Conservation (phyloP, 768 basidiomycete species). For the Rhodotorula graminis region DNA sequence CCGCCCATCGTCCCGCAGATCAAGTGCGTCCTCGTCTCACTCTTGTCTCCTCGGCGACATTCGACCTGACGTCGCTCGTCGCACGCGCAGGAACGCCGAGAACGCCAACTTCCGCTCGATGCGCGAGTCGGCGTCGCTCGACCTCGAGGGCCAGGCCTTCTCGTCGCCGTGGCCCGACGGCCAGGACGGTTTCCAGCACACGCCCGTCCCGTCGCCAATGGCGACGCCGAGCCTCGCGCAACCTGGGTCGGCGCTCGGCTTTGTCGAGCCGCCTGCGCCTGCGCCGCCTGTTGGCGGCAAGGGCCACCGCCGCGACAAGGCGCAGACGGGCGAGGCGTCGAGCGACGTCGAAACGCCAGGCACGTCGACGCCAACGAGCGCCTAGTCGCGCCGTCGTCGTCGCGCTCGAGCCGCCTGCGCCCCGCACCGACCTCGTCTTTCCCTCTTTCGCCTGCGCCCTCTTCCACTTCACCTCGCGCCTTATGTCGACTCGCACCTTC, state of each 20-base stretch:
- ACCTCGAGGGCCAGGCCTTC: constrained; percentile 58
- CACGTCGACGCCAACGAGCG: neutral
- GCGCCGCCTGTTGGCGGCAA: neutral
- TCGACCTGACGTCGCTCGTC: neutral
- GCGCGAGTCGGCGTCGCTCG: constrained; percentile 84
- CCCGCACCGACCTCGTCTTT: neutral
- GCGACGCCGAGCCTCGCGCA: constrained; percentile 17
- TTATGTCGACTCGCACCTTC: too few species aligned
- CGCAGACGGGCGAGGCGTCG: neutral
- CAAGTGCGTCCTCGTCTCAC: constrained; percentile 22
- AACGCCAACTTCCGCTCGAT: constrained; percentile 84
- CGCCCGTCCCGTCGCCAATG: constrained; percentile 7
- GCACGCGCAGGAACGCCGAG: constrained; percentile 57
- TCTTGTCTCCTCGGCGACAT: neutral
- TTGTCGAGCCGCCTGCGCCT: neutral
- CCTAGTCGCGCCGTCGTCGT: neutral
- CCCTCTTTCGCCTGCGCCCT: too few species aligned
- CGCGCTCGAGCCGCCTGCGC: too few species aligned
- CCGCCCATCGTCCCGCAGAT: constrained; percentile 57
- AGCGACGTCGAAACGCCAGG: neutral
- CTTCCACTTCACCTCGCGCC: neutral
- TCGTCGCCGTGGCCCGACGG: constrained; percentile 31
- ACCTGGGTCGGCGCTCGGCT: neutral
- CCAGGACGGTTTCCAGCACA: constrained; percentile 15
- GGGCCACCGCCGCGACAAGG: neutral